Conservation (phyloP, 768 basidiomycete species). For the Kwoniella botswanensis region DNA sequence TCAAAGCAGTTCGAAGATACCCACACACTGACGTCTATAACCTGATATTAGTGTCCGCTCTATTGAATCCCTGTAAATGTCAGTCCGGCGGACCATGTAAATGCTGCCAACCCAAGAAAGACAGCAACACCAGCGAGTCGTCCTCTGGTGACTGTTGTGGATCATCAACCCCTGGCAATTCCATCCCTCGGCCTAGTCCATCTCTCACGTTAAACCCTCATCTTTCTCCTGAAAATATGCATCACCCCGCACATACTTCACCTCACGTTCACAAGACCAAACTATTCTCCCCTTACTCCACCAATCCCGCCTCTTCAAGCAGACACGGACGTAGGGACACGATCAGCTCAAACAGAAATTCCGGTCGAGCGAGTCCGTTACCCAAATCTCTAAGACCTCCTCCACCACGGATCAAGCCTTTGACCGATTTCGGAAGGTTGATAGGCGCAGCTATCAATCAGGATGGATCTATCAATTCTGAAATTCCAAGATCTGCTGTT, state of each 20-base stretch:
- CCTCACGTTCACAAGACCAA: slow-evolving; percentile 57
- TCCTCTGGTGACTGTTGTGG: slow-evolving; percentile 14
- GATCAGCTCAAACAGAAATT: neutral
- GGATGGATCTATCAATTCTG: slow-evolving; percentile 35
- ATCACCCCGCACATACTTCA: slow-evolving; percentile 55
- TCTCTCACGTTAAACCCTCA: slow-evolving; percentile 13
- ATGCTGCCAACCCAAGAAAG: slow-evolving; percentile 54
- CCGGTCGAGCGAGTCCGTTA: slow-evolving; percentile 12
- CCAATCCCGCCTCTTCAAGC: slow-evolving; percentile 23
- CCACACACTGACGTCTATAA: neutral
- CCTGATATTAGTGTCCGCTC: slow-evolving; percentile 22
- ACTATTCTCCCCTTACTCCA: slow-evolving; percentile 55
- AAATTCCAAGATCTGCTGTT: slow-evolving; percentile 44
- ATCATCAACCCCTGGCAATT: slow-evolving; percentile 2
- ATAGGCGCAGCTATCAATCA: slow-evolving; percentile 45
- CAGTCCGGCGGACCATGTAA: slow-evolving; percentile 54
- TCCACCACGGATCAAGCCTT: slow-evolving; percentile 35
- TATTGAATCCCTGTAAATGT: slow-evolving; percentile 59
- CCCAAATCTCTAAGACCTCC: slow-evolving; percentile 14
- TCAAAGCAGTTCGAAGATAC: neutral
- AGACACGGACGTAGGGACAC: slow-evolving; percentile 31
- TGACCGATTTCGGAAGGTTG: slow-evolving; percentile 45
- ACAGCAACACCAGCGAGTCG: slow-evolving; percentile 6
- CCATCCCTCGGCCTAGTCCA: slow-evolving; percentile 11
- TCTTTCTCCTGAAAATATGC: slow-evolving; percentile 43